A percentile compares a stretch with the other conserved stretches of the same genome.
Conservation (phyloP, 148 eudicot genomes). For the Amaranthus cruentus region DNA sequence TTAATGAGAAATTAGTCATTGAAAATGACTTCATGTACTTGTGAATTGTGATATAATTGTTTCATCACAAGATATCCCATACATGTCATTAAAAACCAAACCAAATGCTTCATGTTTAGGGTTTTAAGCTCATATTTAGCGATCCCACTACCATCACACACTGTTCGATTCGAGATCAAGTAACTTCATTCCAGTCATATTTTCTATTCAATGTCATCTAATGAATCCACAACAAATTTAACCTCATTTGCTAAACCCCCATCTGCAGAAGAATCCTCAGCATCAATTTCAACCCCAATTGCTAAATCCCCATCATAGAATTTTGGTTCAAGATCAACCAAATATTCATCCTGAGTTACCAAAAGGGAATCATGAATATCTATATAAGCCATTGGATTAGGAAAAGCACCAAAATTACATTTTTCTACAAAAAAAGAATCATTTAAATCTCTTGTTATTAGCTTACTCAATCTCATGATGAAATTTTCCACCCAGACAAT, state of each 20-base stretch:
- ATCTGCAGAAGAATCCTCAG: slow-evolving; percentile 6
- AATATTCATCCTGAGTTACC: slow-evolving; percentile 1
- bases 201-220: background rate
- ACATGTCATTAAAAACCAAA: slow-evolving; percentile 12
- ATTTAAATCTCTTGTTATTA: background rate
- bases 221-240: background rate
- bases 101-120: background rate
- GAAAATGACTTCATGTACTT: slow-evolving; percentile 23
- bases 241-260: slow-evolving; percentile 8
- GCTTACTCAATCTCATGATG: background rate
- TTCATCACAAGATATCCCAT: slow-evolving; percentile 12
- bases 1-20: slow-evolving; percentile 5
- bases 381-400: background rate
- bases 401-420: background rate
- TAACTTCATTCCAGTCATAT: background rate
- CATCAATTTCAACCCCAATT: slow-evolving; percentile 4
- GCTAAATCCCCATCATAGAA: background rate
- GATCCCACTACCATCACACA: background rate
- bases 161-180: slow-evolving; percentile 7
- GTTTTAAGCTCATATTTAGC: background rate
- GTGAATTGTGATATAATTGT: slow-evolving; percentile 15
- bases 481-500: background rate
- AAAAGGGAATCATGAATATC: background rate
- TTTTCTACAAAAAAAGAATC: background rate
- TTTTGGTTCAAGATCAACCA: slow-evolving; percentile 3